Conservation (phyloP, 2,329 filamentous ascomycete genomes). For the Apiospora saccharicola region DNA sequence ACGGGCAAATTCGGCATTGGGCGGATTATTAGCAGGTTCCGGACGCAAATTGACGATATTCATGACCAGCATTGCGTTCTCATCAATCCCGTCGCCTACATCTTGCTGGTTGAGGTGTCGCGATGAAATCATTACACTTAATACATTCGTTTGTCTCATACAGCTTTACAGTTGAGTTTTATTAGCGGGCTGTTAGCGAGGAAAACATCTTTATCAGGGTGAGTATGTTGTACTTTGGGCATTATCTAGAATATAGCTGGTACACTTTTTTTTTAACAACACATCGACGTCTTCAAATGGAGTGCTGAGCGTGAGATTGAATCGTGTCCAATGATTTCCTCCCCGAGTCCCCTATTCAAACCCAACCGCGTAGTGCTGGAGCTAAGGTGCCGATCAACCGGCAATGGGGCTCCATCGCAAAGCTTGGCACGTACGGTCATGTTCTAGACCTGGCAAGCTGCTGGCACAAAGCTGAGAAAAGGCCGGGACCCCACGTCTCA, state of each 20-base stretch:
- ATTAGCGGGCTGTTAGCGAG: neutral
- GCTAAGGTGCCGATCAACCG: slow-evolving; percentile 17
- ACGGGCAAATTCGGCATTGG: slow-evolving; percentile 10
- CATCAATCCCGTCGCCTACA: neutral
- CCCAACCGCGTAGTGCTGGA: neutral
- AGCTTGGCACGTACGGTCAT: slow-evolving; percentile 5
- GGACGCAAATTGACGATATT: slow-evolving; percentile 22
- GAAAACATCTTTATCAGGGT: neutral
- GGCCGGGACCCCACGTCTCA: neutral
- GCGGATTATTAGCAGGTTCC: neutral
- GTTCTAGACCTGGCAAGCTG: neutral
- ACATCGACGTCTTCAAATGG: neutral
- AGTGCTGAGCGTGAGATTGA: neutral
- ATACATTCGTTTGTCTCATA: slow-evolving; percentile 10
- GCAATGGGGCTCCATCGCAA: neutral
- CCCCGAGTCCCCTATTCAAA: slow-evolving; percentile 1
- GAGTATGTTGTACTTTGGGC: neutral
- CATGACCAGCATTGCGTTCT: slow-evolving; percentile 10
- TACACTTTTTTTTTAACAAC: neutral
- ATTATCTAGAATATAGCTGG: neutral
- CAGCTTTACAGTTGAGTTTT: neutral
- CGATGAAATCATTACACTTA: neutral
- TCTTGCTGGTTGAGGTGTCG: slow-evolving; percentile 15
- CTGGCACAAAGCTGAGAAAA: neutral
- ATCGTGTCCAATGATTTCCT: neutral